Evolutionary conservation across 2,329 filamentous ascomycete species (phyloP).

Genomic region (Amauroascus verrucosus): DNA sequence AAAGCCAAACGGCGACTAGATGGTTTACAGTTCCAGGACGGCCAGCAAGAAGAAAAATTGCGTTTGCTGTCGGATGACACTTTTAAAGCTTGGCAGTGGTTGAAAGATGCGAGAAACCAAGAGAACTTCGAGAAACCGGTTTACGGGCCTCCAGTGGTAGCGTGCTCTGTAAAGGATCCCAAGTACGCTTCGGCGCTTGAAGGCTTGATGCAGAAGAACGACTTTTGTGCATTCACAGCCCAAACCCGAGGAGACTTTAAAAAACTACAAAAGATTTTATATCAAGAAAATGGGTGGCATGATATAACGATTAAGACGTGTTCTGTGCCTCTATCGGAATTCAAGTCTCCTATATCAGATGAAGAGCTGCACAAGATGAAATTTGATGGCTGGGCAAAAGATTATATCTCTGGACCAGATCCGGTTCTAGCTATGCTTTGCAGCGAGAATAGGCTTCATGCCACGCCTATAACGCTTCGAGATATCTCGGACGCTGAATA

Average conservation of each 20-base stretch:
- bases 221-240: constrained; percentile 57
- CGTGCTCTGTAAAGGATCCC: constrained; percentile 66
- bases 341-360: constrained; percentile 44
- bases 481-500: constrained; percentile 60
- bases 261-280: constrained; percentile 57
- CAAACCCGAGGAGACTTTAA: constrained; percentile 67
- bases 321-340: constrained; percentile 44
- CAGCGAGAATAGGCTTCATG: constrained; percentile 57
- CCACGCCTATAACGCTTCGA: constrained; percentile 52
- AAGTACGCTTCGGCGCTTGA: constrained; percentile 55
- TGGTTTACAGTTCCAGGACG: constrained; percentile 61
- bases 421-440: constrained; percentile 84
- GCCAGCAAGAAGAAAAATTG: constrained; percentile 61
- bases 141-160: constrained; percentile 69
- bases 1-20: constrained; percentile 43
- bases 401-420: constrained; percentile 69
- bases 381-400: constrained; percentile 69
- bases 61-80: constrained; percentile 52
- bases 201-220: constrained; percentile 43
- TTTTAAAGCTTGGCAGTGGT: constrained; percentile 67
- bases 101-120: constrained; percentile 53
- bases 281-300: constrained; percentile 53
- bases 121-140: constrained; percentile 62
- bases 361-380: constrained; percentile 51
- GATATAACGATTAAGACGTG: constrained; percentile 62